phyloP scores from a whole-genome alignment of 179 eudicot genomes.

The Vitellaria paradoxa region DNA sequence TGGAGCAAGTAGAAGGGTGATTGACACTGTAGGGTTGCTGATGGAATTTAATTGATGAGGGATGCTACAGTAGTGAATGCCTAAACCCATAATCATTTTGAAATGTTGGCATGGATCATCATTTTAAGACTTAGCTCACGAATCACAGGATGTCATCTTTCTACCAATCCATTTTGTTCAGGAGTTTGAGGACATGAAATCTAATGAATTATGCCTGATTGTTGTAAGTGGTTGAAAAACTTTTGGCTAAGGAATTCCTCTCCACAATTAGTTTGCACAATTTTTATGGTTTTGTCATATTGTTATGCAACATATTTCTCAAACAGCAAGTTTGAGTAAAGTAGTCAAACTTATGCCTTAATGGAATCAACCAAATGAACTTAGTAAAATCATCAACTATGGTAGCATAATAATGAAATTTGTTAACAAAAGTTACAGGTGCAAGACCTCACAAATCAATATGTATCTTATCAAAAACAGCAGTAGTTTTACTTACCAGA shows the following conservation, averaged over 20 bases:
- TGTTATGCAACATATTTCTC: neutral
- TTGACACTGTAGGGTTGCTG: neutral
- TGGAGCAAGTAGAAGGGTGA: neutral
- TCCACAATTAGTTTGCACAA: conserved; percentile 10
- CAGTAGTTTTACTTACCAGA: too few relatives aligned
- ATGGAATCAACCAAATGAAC: neutral
- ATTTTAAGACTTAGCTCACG: neutral
- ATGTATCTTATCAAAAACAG: neutral
- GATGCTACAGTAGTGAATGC: neutral
- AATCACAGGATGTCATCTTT: neutral
- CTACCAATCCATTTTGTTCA: conserved; percentile 1
- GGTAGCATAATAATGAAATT: neutral
- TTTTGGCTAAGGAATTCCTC: neutral
- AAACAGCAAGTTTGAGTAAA: neutral
- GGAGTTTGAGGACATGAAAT: conserved; percentile 4
- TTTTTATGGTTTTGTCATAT: neutral
- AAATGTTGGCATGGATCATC: neutral
- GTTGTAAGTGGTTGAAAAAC: neutral
- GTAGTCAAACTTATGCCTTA: neutral
- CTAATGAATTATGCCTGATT: neutral
- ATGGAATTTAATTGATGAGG: neutral
- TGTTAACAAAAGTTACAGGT: neutral
- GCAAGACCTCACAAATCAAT: conserved; percentile 1
- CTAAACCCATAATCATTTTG: conserved; percentile 6
- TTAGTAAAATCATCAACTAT: neutral